Conservation (phyloP, 495 filamentous ascomycete species). For the Penicillium pulvis region DNA sequence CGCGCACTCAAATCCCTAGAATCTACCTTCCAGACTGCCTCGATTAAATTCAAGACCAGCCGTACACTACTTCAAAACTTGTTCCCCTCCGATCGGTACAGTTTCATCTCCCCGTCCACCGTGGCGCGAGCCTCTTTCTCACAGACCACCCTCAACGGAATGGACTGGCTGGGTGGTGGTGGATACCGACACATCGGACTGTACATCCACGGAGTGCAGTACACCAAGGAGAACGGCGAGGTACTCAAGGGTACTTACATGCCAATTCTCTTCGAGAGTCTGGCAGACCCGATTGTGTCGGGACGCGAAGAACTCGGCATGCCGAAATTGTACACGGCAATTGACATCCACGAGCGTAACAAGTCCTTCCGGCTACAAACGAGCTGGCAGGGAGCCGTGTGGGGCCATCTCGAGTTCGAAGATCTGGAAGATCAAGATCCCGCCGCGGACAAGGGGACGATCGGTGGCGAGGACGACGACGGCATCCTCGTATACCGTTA, state of each 20-base stretch:
- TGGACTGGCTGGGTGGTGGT: conserved; percentile 57
- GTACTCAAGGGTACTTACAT: conserved; percentile 53
- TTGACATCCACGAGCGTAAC: conserved; percentile 44
- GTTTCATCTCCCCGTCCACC: conserved; percentile 50
- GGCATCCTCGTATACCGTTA: conserved; percentile 49
- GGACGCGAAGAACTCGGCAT: conserved; percentile 59
- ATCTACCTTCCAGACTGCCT: conserved; percentile 52
- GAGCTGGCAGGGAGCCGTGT: conserved; percentile 51
- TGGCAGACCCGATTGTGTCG: conserved; percentile 54
- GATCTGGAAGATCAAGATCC: conserved; percentile 38
- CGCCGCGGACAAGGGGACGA: conserved; percentile 26
- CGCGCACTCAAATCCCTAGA: conserved; percentile 25
- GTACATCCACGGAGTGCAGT: conserved; percentile 60
- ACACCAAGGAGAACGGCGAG: conserved; percentile 50
- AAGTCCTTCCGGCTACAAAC: conserved; percentile 41
- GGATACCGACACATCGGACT: conserved; percentile 59
- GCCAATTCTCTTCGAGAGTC: conserved; percentile 55
- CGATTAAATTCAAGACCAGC: conserved; percentile 59
- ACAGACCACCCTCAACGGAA: conserved; percentile 47
- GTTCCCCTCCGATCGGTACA: conserved; percentile 44
- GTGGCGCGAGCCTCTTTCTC: conserved; percentile 53
- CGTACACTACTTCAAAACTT: conserved; percentile 59
- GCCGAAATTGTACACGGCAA: conserved; percentile 54
- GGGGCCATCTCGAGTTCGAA: conserved; percentile 44
- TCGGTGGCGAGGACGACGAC: conserved; percentile 35